Base-by-base conservation (phyloP, 345 rosid genomes). In the Boechera divaricarpa region DNA sequence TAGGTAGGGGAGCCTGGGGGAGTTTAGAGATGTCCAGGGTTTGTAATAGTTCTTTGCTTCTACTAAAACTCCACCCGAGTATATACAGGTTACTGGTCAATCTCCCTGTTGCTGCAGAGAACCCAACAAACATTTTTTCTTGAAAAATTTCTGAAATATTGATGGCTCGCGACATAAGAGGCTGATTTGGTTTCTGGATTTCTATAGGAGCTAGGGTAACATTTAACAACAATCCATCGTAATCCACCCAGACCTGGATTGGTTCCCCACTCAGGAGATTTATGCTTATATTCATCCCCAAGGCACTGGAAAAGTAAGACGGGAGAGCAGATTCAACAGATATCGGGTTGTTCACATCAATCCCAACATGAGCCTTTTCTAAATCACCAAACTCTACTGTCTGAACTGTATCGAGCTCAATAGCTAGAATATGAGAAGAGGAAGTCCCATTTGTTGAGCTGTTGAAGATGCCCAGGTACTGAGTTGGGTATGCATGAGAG, bases 61-160 rank as follows among this genome's bases (percentile, higher is more conserved):
- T 71, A 35, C 47, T 79, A 73, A 81, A 89, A 74, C 89, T 89
- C 89, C 93, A 88, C 15, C 92, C 87, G 8, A 85, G 81, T 32
- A 87, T 67, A 31, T 82, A 85, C 4, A 86, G 89, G 33, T 74
- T 54, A 21, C 82, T 74, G 16, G 44, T 2, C 21, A 75, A 7
- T 2, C 69, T 49, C 1, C 87, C 83, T 0, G 85, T 85, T 2
- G 91, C n/a, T 24, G 89, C 82, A 16, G 89, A 83, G 82, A 89
- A 82, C 16, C 91, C 94, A 7, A 86, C 78, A 60, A 64, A 82
- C 86, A 85, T 59, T 3, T n/a, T 7, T 6, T 81, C 79, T 54
- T 63, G 18, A 71, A 90, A 51, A 41, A 77, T 6, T 4, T 76
- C 45, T 13, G 86, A 85, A 26, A 87, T 69, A 85, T 86, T 81